These are phyloP conservation scores for Aphanomyces stellatus DNA, from an alignment of 352 stramenopile genomes.

Conservation along the genomic window DNA sequence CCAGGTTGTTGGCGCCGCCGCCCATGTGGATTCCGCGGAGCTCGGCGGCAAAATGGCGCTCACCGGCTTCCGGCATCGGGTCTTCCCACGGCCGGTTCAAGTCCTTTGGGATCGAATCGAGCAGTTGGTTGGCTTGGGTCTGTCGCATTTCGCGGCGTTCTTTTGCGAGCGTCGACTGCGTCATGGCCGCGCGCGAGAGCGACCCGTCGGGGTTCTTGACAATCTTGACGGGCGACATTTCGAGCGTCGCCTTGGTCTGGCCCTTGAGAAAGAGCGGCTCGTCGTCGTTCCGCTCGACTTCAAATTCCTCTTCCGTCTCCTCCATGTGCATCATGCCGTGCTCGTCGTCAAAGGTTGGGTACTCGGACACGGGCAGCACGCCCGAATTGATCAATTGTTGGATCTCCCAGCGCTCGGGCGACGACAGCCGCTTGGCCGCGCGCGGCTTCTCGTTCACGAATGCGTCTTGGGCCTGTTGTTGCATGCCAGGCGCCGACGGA, in stretches of 20 bases:
- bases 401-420: slow-evolving; percentile 95
- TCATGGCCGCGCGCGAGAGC: slow-evolving; percentile 96
- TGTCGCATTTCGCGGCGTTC: slow-evolving; percentile 95
- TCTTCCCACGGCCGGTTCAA: slow-evolving; percentile 98
- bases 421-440: slow-evolving; percentile 86
- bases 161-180: slow-evolving; percentile 94
- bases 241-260: slow-evolving; percentile 85
- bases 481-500: slow-evolving; percentile 77
- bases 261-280: slow-evolving; percentile 96
- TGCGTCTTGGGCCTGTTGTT: slow-evolving; percentile 55
- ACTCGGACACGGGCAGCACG: slow-evolving; percentile 96
- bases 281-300: slow-evolving; percentile 95
- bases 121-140: slow-evolving; percentile 95
- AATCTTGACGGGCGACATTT: slow-evolving; percentile 96
- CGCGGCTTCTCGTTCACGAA: slow-evolving; percentile 47
- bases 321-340: slow-evolving; percentile 78
- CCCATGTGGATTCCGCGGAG: slow-evolving; percentile 88
- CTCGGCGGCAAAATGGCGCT: slow-evolving; percentile 97
- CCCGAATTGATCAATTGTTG: slow-evolving; percentile 97
- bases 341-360: slow-evolving; percentile 96
- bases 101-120: slow-evolving; percentile 97
- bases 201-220: slow-evolving; percentile 99
- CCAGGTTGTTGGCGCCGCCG: slow-evolving; percentile 72
- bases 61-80: slow-evolving; percentile 94
- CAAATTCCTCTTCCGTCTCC: slow-evolving; percentile 78